Percentiles rank a stretch among this genome's conserved stretches.
These are phyloP conservation scores for Claviceps citrina DNA, from an alignment of 2,329 filamentous ascomycete species.

Conservation along the genomic window DNA sequence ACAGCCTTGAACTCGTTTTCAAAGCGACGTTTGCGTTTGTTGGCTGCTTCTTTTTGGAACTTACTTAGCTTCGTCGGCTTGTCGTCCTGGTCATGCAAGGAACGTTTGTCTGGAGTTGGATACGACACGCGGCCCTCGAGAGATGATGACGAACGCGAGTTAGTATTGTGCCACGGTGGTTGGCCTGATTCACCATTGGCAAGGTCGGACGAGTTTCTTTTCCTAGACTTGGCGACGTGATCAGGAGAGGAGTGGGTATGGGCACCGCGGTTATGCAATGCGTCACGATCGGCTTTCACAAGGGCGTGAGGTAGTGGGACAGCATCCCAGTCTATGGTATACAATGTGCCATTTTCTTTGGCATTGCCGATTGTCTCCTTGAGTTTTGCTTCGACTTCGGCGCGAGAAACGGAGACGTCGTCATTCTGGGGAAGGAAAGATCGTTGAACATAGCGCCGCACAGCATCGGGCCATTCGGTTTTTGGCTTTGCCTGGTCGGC, in stretches of 20 bases:
- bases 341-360: constrained; percentile 56
- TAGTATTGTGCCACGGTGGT: constrained; percentile 64
- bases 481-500: constrained; percentile 35
- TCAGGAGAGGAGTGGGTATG: constrained; percentile 12
- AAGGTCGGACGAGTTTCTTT: constrained; percentile 66
- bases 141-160: constrained; percentile 30
- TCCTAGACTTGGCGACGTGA: constrained; percentile 39
- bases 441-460: constrained; percentile 76
- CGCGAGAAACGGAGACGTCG: constrained; percentile 42
- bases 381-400: constrained; percentile 70
- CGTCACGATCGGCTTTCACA: constrained; percentile 54
- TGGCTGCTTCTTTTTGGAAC: constrained; percentile 68
- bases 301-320: constrained; percentile 76
- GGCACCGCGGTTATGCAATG: constrained; percentile 25
- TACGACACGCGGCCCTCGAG: constrained; percentile 67
- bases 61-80: constrained; percentile 54
- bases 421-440: constrained; percentile 67
- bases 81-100: constrained; percentile 31
- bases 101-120: constrained; percentile 28
- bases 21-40: constrained; percentile 81
- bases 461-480: constrained; percentile 66
- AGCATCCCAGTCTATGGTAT: constrained; percentile 65
- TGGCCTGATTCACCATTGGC: constrained; percentile 36
- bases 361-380: constrained; percentile 74
- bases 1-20: constrained; percentile 47